phyloP scores from a whole-genome alignment of 441 rosid genomes.

The Gossypium schwendimanii region DNA sequence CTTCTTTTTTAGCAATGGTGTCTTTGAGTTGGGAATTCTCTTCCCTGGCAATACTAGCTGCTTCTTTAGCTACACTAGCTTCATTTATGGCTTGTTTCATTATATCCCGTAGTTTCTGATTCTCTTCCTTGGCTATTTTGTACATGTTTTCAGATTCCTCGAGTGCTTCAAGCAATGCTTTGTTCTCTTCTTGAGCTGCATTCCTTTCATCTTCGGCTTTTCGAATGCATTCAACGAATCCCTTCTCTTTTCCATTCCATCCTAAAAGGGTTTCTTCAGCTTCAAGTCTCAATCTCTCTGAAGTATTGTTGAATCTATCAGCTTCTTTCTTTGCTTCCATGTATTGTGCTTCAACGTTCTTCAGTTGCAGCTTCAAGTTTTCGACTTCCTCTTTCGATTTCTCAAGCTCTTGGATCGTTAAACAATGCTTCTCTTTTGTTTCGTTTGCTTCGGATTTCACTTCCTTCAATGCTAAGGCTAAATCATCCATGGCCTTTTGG shows the following conservation, averaged over 20 bases:
- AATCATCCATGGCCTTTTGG: constrained; percentile 82
- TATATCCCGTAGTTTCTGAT: constrained; percentile 57
- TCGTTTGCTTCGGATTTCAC: constrained; percentile 53
- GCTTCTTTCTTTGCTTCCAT: constrained; percentile 47
- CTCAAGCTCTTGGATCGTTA: constrained; percentile 39
- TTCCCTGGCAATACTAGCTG: constrained; percentile 54
- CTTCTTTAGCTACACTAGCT: constrained; percentile 81
- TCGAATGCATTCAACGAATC: constrained; percentile 57
- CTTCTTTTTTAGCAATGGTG: constrained; percentile 51
- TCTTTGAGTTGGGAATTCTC: constrained; percentile 81
- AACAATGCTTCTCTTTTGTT: constrained; percentile 43
- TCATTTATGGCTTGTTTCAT: constrained; percentile 82
- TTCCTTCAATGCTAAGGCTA: constrained; percentile 69
- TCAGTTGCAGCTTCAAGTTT: constrained; percentile 29
- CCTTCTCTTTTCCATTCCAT: constrained; percentile 73
- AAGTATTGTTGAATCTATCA: constrained; percentile 45
- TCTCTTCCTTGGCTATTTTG: constrained; percentile 52
- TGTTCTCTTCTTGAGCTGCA: constrained; percentile 39
- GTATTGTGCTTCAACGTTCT: constrained; percentile 26
- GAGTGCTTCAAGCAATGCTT: constrained; percentile 37
- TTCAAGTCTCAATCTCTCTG: constrained; percentile 60
- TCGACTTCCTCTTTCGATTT: constrained; percentile 26
- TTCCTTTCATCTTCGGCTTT: constrained; percentile 68
- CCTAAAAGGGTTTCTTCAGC: constrained; percentile 73
- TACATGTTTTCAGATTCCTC: constrained; percentile 29